phyloP scores from a whole-genome alignment of 225 moss, liverwort and hornwort species.

The Thuidium tamariscinum region DNA sequence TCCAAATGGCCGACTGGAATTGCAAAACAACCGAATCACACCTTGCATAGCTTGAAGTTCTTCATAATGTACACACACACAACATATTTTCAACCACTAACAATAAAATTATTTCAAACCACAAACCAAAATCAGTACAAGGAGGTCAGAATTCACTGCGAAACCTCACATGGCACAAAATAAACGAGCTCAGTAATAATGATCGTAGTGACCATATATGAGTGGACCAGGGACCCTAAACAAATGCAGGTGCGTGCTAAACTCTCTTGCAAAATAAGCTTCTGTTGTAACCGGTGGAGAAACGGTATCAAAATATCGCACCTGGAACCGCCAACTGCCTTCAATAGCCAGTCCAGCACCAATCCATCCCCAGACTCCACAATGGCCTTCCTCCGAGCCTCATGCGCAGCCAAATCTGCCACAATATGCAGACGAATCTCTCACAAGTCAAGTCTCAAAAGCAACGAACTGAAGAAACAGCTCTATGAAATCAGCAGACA shows the following conservation, averaged over 20 bases:
- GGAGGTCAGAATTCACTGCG: background rate
- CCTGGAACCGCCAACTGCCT: slow-evolving; percentile 65
- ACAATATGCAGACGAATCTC: background rate
- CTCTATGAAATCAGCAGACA: background rate
- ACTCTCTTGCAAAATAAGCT: background rate
- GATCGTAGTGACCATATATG: background rate
- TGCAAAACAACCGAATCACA: background rate
- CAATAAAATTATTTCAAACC: background rate
- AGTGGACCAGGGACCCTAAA: background rate
- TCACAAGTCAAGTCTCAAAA: background rate
- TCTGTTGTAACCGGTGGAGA: background rate
- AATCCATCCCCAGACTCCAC: slow-evolving; percentile 81
- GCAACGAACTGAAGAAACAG: background rate
- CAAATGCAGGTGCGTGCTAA: background rate
- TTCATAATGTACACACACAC: background rate
- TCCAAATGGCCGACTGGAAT: background rate
- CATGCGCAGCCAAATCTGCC: slow-evolving; percentile 82
- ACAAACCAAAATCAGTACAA: background rate
- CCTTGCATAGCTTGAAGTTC: background rate
- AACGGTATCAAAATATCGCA: background rate
- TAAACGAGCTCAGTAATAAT: background rate
- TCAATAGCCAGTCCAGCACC: slow-evolving; percentile 87
- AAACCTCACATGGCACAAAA: background rate
- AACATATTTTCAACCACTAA: background rate
- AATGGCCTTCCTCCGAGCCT: slow-evolving; percentile 75